These are phyloP conservation scores for Rhamnella rubrinervis DNA, from an alignment of 331 rosid genomes.

Conservation along the genomic window DNA sequence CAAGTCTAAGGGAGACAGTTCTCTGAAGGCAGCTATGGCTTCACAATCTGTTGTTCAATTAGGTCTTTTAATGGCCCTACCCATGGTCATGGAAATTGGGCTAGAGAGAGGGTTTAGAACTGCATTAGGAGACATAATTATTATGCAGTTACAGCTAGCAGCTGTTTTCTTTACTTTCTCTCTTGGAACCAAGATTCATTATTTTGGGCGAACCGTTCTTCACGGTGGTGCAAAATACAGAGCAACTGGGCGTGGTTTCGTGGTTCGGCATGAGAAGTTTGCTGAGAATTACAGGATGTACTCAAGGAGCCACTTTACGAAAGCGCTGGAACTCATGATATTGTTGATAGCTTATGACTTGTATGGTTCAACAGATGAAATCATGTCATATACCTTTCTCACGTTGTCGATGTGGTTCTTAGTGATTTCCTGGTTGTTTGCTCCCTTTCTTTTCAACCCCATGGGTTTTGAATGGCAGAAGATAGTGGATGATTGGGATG, in stretches of 20 bases:
- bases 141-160: constrained; percentile 93
- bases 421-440: constrained; percentile 76
- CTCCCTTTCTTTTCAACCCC: constrained; percentile 94
- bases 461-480: constrained; percentile 99
- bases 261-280: constrained; percentile 87
- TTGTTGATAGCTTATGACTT: constrained; percentile 68
- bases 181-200: constrained; percentile 87
- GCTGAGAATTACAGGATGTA: constrained; percentile 92
- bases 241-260: constrained; percentile 99
- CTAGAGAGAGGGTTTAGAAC: constrained; percentile 94
- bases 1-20: constrained; percentile 56
- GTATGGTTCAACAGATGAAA: constrained; percentile 61
- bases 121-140: constrained; percentile 71
- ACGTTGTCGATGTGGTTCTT: constrained; percentile 91
- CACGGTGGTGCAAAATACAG: constrained; percentile 98
- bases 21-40: constrained; percentile 80
- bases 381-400: constrained; percentile 44
- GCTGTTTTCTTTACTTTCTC: constrained; percentile 95
- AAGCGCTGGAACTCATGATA: constrained; percentile 78
- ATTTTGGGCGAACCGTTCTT: constrained; percentile 87
- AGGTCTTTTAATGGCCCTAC: constrained; percentile 84
- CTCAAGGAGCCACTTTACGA: constrained; percentile 91
- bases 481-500: constrained; percentile 95
- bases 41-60: constrained; percentile 88
- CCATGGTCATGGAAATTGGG: constrained; percentile 98